Evolutionary conservation across 139 green algal genomes (phyloP).

Genomic region (Tetratostichococcus sp.): DNA sequence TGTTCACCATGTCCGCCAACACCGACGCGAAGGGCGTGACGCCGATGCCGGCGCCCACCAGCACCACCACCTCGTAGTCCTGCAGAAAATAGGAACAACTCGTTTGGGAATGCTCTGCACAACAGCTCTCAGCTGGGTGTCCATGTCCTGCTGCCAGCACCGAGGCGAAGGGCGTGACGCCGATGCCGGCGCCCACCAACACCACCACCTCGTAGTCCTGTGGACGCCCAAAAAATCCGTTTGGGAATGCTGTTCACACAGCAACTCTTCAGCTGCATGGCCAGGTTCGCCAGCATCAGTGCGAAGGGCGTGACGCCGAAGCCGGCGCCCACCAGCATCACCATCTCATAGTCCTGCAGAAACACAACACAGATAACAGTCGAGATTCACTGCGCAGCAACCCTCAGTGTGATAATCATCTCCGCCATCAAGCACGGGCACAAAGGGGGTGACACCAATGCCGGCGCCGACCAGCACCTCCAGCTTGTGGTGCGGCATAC

Average conservation of each 20-base stretch:
- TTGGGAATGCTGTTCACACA: too few relatives aligned
- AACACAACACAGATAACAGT: too few relatives aligned
- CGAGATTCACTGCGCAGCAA: too few relatives aligned
- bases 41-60: conserved; percentile 34
- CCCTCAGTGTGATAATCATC: too few relatives aligned
- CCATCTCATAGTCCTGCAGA: conserved; percentile 10
- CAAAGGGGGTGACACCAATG: conserved; percentile 35
- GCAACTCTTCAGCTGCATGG: conserved; percentile 6
- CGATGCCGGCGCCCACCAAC: conserved; percentile 32
- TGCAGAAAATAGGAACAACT: too few relatives aligned
- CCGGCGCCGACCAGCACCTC: conserved; percentile 29
- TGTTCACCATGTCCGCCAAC: conserved; percentile 19
- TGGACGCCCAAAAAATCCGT: too few relatives aligned
- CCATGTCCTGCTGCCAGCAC: too few relatives aligned
- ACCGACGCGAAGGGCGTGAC: conserved; percentile 31
- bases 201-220: conserved; percentile 24
- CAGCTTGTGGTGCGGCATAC: conserved; percentile 21
- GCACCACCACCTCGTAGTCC: conserved; percentile 26
- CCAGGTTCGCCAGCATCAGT: conserved; percentile 16
- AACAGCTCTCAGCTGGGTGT: too few relatives aligned
- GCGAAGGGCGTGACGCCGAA: conserved; percentile 36
- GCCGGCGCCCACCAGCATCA: conserved; percentile 29
- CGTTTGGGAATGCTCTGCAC: too few relatives aligned
- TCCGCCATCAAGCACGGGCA: too few relatives aligned
- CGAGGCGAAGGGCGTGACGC: conserved; percentile 34